Percentiles rank a stretch among this genome's conserved stretches.
These are phyloP conservation scores for Phytophthora boehmeriae DNA, from an alignment of 352 stramenopile genomes.

Conservation along the genomic window DNA sequence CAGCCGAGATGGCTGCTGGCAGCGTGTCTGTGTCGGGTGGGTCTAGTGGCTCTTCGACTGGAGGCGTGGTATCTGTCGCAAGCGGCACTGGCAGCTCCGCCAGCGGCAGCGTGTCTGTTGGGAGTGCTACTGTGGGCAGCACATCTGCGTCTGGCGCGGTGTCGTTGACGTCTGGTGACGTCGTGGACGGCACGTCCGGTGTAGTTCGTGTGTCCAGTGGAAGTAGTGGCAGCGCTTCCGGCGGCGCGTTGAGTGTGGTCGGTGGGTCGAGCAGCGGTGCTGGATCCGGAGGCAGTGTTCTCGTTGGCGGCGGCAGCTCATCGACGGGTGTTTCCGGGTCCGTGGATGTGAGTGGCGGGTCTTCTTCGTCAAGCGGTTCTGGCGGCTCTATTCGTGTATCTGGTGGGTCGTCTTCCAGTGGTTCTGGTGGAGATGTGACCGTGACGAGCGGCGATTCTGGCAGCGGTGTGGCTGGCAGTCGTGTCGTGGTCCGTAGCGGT, in stretches of 20 bases:
- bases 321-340: constrained; percentile 5
- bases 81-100: constrained; percentile 6
- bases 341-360: constrained; percentile 1
- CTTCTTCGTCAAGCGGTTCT: constrained; percentile 14
- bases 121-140: not conserved
- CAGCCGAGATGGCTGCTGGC: not conserved
- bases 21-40: constrained; percentile 3
- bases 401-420: constrained; percentile 15
- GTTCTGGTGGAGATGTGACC: constrained; percentile 14
- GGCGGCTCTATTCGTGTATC: constrained; percentile 9
- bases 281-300: not conserved
- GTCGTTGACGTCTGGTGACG: not conserved
- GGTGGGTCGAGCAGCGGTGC: constrained; percentile 4
- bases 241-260: not conserved
- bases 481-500: constrained; percentile 7
- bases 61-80: constrained; percentile 6
- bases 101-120: not conserved
- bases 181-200: not conserved
- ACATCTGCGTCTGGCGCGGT: not conserved
- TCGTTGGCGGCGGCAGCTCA: not conserved
- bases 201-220: not conserved
- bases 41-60: not conserved
- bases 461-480: not conserved
- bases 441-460: constrained; percentile 9
- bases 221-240: not conserved